A percentile compares a stretch with the other conserved stretches of the same genome.
These are phyloP conservation scores for Rheum nobile DNA, from an alignment of 148 eudicot species.

Conservation along the genomic window DNA sequence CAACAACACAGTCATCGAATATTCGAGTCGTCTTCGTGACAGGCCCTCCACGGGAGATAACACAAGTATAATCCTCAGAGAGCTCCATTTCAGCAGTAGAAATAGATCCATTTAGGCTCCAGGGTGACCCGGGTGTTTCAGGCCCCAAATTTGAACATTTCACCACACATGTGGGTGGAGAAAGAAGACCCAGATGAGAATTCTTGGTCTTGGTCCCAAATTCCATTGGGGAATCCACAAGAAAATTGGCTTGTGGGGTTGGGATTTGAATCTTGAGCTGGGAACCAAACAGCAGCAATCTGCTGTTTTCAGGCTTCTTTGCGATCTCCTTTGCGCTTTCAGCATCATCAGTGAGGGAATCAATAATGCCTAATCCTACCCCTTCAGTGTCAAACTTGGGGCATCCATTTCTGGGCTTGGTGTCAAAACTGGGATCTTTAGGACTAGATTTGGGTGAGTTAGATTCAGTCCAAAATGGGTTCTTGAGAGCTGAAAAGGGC, in stretches of 20 bases:
- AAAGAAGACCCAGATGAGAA: slow-evolving; percentile 21
- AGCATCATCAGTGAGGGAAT: slow-evolving; percentile 22
- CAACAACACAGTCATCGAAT: slow-evolving; percentile 51
- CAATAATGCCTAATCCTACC: slow-evolving; percentile 45
- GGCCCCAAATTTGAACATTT: slow-evolving; percentile 1
- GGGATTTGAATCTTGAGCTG: slow-evolving; percentile 47
- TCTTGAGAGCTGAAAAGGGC: slow-evolving; percentile 22
- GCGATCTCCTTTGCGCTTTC: not conserved
- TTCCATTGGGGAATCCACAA: slow-evolving; percentile 31
- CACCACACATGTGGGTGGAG: slow-evolving; percentile 7
- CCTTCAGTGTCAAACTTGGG: slow-evolving; percentile 20
- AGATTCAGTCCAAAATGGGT: slow-evolving; percentile 26
- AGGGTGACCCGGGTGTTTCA: slow-evolving; percentile 16
- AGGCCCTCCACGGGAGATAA: slow-evolving; percentile 41
- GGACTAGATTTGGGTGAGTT: slow-evolving; percentile 16
- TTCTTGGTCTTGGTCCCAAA: slow-evolving; percentile 42
- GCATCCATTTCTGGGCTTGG: slow-evolving; percentile 8
- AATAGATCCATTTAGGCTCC: slow-evolving; percentile 15
- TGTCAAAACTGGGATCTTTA: slow-evolving; percentile 18
- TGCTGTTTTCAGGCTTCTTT: slow-evolving; percentile 16
- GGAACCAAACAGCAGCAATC: slow-evolving; percentile 37
- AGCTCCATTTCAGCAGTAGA: slow-evolving; percentile 50
- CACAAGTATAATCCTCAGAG: slow-evolving; percentile 61
- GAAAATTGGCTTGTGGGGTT: slow-evolving; percentile 14
- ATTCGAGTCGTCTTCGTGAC: slow-evolving; percentile 54